phyloP scores from a whole-genome alignment of 768 basidiomycete genomes.

The Termitomyces heimii region DNA sequence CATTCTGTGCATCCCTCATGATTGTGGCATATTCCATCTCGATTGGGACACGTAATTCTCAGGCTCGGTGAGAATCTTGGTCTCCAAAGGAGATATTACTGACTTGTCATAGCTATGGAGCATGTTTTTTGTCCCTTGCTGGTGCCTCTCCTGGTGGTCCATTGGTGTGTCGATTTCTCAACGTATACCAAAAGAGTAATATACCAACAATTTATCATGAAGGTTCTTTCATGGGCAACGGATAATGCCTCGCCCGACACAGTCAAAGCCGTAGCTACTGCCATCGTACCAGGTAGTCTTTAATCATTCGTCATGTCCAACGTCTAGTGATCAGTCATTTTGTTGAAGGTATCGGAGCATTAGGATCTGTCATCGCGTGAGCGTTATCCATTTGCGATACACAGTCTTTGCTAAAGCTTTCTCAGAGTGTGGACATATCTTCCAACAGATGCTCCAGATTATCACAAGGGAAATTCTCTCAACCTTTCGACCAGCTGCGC shows the following conservation, averaged over 20 bases:
- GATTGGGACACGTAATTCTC: slow-evolving; percentile 32
- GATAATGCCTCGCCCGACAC: slow-evolving; percentile 48
- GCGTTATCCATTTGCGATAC: slow-evolving; percentile 6
- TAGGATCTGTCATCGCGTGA: slow-evolving; percentile 41
- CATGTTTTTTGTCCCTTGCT: slow-evolving; percentile 37
- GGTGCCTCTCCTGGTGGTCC: slow-evolving; percentile 35
- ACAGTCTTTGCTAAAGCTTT: neutral
- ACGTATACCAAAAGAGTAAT: neutral
- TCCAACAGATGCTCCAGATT: slow-evolving; percentile 38
- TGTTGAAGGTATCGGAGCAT: slow-evolving; percentile 30
- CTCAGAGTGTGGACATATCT: slow-evolving; percentile 42
- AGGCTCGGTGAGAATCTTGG: slow-evolving; percentile 23
- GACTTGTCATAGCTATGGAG: slow-evolving; percentile 32
- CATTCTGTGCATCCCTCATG: slow-evolving; percentile 29
- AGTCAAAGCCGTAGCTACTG: slow-evolving; percentile 38
- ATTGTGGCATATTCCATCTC: slow-evolving; percentile 40
- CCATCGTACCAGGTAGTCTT: slow-evolving; percentile 31
- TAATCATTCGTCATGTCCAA: neutral
- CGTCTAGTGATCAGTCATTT: neutral
- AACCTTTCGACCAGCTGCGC: slow-evolving; percentile 33
- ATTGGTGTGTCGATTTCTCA: slow-evolving; percentile 5
- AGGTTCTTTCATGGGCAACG: slow-evolving; percentile 40
- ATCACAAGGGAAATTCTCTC: slow-evolving; percentile 39
- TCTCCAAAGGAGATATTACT: neutral
- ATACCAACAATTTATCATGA: neutral